phyloP scores from a whole-genome alignment of 495 filamentous ascomycete genomes.

The Geoglossum glabrum region DNA sequence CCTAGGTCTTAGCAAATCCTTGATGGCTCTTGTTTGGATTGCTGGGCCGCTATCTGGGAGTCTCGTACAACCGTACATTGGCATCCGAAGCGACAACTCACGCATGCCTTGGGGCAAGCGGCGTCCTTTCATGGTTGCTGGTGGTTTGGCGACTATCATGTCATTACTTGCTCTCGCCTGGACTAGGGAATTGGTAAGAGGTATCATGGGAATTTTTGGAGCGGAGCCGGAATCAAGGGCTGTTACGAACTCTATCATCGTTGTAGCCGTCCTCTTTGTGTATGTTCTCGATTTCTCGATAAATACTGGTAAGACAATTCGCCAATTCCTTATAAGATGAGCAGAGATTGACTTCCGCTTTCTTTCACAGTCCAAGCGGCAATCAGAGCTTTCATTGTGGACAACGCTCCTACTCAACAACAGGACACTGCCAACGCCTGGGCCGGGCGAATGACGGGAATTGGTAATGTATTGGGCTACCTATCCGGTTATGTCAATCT shows the following conservation, averaged over 20 bases:
- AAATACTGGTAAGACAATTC: slow-evolving; percentile 48
- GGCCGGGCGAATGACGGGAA: slow-evolving; percentile 59
- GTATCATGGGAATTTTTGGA: slow-evolving; percentile 51
- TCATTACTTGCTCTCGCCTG: slow-evolving; percentile 62
- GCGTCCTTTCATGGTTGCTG: slow-evolving; percentile 72
- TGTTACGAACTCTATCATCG: slow-evolving; percentile 39
- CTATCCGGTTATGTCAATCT: slow-evolving; percentile 64
- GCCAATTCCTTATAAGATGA: not conserved
- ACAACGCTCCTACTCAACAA: slow-evolving; percentile 73
- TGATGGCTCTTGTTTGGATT: slow-evolving; percentile 91
- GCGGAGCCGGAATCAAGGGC: slow-evolving; percentile 37
- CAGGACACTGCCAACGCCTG: slow-evolving; percentile 78
- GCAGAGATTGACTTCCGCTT: not conserved
- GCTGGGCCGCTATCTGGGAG: slow-evolving; percentile 72
- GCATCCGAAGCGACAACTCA: slow-evolving; percentile 76
- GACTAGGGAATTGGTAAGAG: slow-evolving; percentile 57
- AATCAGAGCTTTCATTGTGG: slow-evolving; percentile 76
- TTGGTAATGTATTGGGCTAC: slow-evolving; percentile 76
- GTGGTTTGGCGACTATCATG: slow-evolving; percentile 48
- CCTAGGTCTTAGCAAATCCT: slow-evolving; percentile 73
- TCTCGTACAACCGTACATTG: slow-evolving; percentile 84
- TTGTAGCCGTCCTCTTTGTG: slow-evolving; percentile 60
- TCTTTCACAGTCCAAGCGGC: slow-evolving; percentile 51
- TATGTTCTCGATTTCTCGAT: slow-evolving; percentile 81
- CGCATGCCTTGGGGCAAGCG: slow-evolving; percentile 62